Base-by-base conservation (phyloP, 2,329 filamentous ascomycete genomes). In the Penicillium sclerotigenum region DNA sequence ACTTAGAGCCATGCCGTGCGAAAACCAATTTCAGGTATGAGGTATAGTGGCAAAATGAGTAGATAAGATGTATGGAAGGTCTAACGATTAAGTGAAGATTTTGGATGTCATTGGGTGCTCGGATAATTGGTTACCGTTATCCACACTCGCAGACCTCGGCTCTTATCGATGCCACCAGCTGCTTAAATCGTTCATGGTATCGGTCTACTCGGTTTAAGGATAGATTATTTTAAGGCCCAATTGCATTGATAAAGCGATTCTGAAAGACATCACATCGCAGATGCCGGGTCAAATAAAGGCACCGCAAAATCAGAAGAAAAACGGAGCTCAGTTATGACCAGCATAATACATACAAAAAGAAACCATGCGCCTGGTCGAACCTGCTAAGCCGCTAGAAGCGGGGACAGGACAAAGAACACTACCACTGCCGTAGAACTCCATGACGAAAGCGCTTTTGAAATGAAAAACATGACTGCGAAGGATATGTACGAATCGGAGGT, bases 1-100 rank as follows among this genome's bases (percentile, higher is more conserved):
- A 42, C 66, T 71, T 51, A 71, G 73, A 26, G 68, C 71, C 68
- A 72, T 74, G n/a, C 61, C 56, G 46, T 28, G 28, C 31, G 2
- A 14, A 31, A 14, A 10, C 9, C 2, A 31, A 13, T 14, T 10
- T 22, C 2, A 36, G 45, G 48, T 36, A 31, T 28, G 47, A 28
- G 45, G 20, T 50, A 40, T 45, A 40, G n/a, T 56, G 10, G 20
- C 16, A 18, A n/a, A 36, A 18, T 45, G 50, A 52, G 58, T 57
- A 52, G 52, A 42, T 58, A 16, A 47, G 14, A 6, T 53, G 34
- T 10, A n/a, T 34, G 16, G 18, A 34, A 47, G 26, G 3, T 47
- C 37, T 47, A 22, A 47, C 20, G 47, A 41, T 24, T 13, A 40
- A 40, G n/a, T 36, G 38, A 36, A 28, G 42, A 47, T 46, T 53